Evolutionary conservation across 2,329 filamentous ascomycete species (phyloP), one percentile per base, ranked within the genome.

Genomic region (Penicillium olsonii): DNA sequence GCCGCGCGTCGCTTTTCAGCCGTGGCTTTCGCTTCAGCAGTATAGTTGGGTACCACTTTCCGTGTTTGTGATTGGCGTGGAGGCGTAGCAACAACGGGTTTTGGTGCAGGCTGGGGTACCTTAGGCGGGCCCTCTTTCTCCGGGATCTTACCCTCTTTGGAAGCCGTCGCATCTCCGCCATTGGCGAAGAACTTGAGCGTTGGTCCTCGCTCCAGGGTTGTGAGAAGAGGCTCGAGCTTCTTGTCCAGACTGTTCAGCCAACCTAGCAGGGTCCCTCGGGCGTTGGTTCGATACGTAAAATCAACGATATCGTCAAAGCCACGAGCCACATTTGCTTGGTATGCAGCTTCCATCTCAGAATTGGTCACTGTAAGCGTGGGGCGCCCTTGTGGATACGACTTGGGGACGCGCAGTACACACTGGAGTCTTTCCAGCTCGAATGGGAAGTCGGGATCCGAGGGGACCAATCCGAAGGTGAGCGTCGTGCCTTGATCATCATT

Each of bases 381-480:
- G 22, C 72, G 73, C 35, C 65, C 73, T 27, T 59, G 56, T 33
- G 88, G 88, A 68, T 88, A 92, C 15, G 69, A 70, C 9, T 64
- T 66, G 2, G 89, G 88, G 17, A 94, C 77, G 42, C 75, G 78
- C 31, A 94, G 72, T 37, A 83, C 76, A 65, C 87, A 92, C 34
- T 87, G 78, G 26, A 94, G 75, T 29, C 80, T 75, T 20, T 84
- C 79, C 63, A 92, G 75, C 53, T 91, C 87, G 68, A 89, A 92
- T 1, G 89, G 87, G 61, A 94, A 92, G 63, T 94, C 89, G 0
- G 89, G 89, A 65, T 94, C 89, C 5, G 88, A 90, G 5, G 89
- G 89, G 11, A 72, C 73, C 53, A 94, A 72, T 43, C 77, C 82
- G 68, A 92, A 88, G 9, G 75, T 71, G 33, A 92, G 69, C 14